phyloP scores from a whole-genome alignment of 768 basidiomycete species.

The Leccinellum rugosiceps region DNA sequence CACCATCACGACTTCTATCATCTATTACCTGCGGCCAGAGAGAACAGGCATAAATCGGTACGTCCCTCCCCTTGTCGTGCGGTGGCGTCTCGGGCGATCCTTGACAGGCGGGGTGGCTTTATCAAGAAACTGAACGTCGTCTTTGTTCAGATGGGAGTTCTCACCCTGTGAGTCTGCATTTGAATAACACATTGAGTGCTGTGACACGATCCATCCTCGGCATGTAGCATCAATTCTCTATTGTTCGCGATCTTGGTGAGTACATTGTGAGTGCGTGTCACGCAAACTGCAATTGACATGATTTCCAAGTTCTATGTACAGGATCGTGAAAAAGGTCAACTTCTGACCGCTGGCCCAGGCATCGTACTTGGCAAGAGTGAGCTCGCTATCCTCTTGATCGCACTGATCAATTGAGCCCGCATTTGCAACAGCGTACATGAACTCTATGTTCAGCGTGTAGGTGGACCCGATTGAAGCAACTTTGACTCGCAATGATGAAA shows the following conservation, averaged over 20 bases:
- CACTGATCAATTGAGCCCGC: not conserved
- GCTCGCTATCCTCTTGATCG: not conserved
- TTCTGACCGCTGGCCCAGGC: conserved; percentile 10
- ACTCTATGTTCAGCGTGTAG: conserved; percentile 25
- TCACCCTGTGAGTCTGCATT: conserved; percentile 13
- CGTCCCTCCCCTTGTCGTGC: not conserved
- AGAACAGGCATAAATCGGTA: conserved; percentile 14
- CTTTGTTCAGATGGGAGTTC: conserved; percentile 20
- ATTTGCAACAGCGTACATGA: conserved; percentile 14
- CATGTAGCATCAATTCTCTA: conserved; percentile 8
- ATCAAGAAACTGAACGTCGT: conserved; percentile 12
- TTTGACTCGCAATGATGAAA: not conserved
- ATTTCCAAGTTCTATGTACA: conserved; percentile 17
- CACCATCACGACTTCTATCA: conserved; percentile 15
- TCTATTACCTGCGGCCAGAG: conserved; percentile 12
- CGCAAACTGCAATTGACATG: not conserved
- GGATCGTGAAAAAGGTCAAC: not conserved
- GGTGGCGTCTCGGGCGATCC: not conserved
- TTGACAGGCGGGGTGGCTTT: conserved; percentile 4
- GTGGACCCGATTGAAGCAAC: not conserved
- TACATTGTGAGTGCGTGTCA: not conserved
- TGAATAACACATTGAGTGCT: not conserved
- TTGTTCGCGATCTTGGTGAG: conserved; percentile 12
- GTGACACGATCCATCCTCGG: not conserved
- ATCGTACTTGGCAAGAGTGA: conserved; percentile 16